phyloP scores from a whole-genome alignment of 257 asterid species.

The Solanum corneliomulleri region DNA sequence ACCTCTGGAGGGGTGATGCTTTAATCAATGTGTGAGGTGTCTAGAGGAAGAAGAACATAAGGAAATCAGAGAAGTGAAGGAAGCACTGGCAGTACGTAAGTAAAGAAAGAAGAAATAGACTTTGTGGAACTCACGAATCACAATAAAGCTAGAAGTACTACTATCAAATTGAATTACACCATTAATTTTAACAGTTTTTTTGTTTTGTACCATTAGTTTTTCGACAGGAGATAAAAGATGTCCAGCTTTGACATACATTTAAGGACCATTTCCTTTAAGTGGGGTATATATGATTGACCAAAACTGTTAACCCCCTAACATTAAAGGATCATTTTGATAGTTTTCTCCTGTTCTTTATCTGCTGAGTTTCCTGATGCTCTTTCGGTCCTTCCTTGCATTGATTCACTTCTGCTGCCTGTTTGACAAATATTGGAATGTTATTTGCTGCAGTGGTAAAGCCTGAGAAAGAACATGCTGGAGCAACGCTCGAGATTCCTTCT shows the following conservation, averaged over 20 bases:
- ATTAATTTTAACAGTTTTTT: background rate
- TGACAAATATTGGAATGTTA: background rate
- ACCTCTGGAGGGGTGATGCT: no score
- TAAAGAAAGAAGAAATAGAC: background rate
- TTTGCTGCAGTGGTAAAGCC: slow-evolving; percentile 67
- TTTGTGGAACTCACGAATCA: background rate
- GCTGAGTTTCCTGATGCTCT: background rate
- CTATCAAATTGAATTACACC: background rate
- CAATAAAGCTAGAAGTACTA: background rate
- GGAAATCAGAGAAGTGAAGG: background rate
- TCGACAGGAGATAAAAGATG: background rate
- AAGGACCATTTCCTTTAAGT: background rate
- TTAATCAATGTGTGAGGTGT: background rate
- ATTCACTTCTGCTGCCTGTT: background rate
- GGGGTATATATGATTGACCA: background rate
- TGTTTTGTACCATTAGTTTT: background rate
- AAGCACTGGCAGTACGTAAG: background rate
- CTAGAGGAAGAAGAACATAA: background rate
- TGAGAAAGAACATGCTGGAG: slow-evolving; percentile 65
- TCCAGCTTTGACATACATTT: background rate
- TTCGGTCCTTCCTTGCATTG: background rate
- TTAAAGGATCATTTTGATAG: background rate
- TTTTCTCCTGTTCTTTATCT: background rate
- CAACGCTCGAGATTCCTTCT: slow-evolving; percentile 76
- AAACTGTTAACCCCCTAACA: background rate